These are phyloP conservation scores for Fusarium keratoplasticum DNA, from an alignment of 2,329 filamentous ascomycete genomes.

Conservation along the genomic window DNA sequence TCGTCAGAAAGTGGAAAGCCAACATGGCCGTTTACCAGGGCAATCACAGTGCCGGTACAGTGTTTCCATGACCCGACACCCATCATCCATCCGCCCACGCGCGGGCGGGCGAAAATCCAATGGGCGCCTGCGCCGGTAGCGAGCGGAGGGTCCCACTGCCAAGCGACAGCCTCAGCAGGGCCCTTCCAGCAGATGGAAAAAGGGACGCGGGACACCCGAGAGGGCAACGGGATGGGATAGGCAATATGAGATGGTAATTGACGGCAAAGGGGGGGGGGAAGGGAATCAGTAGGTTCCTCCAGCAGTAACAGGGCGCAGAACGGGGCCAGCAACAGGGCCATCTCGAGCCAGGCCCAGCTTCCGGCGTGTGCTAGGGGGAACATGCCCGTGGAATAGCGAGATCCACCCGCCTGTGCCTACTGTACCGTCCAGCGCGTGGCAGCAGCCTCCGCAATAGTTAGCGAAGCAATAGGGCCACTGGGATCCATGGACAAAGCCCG, in stretches of 20 bases:
- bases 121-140: slow-evolving; percentile 26
- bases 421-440: slow-evolving; percentile 28
- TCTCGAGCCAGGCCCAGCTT: not conserved
- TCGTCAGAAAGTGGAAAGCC: not conserved
- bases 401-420: slow-evolving; percentile 17
- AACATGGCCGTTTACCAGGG: not conserved
- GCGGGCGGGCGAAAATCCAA: slow-evolving; percentile 4
- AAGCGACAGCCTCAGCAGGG: slow-evolving; percentile 17
- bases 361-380: not conserved
- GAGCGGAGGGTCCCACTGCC: slow-evolving; percentile 13
- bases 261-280: not conserved
- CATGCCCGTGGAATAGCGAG: slow-evolving; percentile 2
- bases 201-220: slow-evolving; percentile 19
- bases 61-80: slow-evolving; percentile 20
- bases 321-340: slow-evolving; percentile 11
- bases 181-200: not conserved
- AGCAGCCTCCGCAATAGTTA: slow-evolving; percentile 26
- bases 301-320: slow-evolving; percentile 27
- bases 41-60: slow-evolving; percentile 26
- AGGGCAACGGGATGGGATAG: not conserved
- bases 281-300: slow-evolving; percentile 9
- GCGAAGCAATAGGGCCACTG: slow-evolving; percentile 24
- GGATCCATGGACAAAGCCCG: slow-evolving; percentile 10
- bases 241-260: slow-evolving; percentile 7
- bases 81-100: slow-evolving; percentile 5